These are phyloP conservation scores for Hapsidospora chrysogenum DNA, from an alignment of 495 filamentous ascomycete species.

Conservation along the genomic window DNA sequence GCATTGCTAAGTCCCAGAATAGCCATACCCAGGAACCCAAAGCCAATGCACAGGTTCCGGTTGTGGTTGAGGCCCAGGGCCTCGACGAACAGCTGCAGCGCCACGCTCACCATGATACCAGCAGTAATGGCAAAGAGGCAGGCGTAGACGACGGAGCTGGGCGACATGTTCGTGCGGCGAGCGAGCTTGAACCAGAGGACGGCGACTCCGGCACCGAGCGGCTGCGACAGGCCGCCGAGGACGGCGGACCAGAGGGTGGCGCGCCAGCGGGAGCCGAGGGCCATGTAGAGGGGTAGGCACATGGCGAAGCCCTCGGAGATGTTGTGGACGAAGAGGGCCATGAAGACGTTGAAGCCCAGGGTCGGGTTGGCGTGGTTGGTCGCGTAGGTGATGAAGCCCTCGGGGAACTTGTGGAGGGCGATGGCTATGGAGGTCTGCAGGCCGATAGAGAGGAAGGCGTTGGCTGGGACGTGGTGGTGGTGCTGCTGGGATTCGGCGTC, in stretches of 20 bases:
- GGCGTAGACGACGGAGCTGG: slow-evolving; percentile 63
- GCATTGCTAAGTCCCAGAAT: slow-evolving; percentile 78
- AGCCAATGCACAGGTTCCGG: slow-evolving; percentile 59
- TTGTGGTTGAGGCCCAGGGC: slow-evolving; percentile 68
- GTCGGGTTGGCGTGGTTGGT: slow-evolving; percentile 88
- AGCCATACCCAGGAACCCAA: slow-evolving; percentile 81
- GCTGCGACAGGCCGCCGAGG: slow-evolving; percentile 75
- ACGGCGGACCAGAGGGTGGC: slow-evolving; percentile 76
- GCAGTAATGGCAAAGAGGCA: slow-evolving; percentile 79
- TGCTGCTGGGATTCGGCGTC: slow-evolving; percentile 38
- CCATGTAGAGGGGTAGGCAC: slow-evolving; percentile 80
- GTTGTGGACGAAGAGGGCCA: slow-evolving; percentile 94
- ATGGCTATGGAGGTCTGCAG: slow-evolving; percentile 90
- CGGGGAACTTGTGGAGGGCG: slow-evolving; percentile 88
- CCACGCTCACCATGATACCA: slow-evolving; percentile 89
- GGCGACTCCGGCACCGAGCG: slow-evolving; percentile 68
- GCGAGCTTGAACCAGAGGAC: slow-evolving; percentile 64
- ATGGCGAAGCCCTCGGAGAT: slow-evolving; percentile 94
- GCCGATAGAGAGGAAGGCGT: slow-evolving; percentile 83
- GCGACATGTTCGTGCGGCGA: slow-evolving; percentile 27
- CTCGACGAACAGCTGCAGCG: slow-evolving; percentile 76
- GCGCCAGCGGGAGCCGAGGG: slow-evolving; percentile 52
- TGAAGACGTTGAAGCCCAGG: slow-evolving; percentile 79
- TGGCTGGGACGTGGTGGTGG: slow-evolving; percentile 93
- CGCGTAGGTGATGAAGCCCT: slow-evolving; percentile 96